phyloP scores from a whole-genome alignment of 345 rosid genomes.

The Cardamine resedifolia region DNA sequence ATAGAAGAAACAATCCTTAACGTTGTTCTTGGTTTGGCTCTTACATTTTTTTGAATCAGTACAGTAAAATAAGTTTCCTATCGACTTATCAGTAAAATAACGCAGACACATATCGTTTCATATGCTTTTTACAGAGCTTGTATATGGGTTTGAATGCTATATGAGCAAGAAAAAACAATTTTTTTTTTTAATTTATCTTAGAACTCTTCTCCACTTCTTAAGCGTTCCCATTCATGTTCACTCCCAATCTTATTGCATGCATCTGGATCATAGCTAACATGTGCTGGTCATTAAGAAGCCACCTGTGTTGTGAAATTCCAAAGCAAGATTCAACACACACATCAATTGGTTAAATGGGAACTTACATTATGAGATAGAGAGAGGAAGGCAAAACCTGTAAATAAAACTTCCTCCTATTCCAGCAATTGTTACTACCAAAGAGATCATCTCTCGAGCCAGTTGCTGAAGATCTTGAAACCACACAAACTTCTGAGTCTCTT shows the following conservation, averaged over 20 bases:
- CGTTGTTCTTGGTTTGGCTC: background rate
- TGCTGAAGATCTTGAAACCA: conserved; percentile 36
- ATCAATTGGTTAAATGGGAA: background rate
- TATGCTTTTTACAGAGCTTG: background rate
- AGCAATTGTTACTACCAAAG: conserved; percentile 60
- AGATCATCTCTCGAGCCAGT: conserved; percentile 37
- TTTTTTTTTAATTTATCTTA: background rate
- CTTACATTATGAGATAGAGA: background rate
- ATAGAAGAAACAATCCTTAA: background rate
- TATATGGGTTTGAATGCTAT: background rate
- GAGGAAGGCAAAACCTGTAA: background rate
- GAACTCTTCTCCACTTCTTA: background rate
- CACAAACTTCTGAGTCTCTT: background rate
- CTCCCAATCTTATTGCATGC: conserved; percentile 46
- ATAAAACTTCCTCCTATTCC: too few species aligned
- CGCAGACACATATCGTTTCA: background rate
- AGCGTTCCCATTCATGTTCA: conserved; percentile 34
- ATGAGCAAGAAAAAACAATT: background rate
- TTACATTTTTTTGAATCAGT: background rate
- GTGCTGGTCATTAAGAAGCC: conserved; percentile 37
- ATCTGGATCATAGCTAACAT: conserved; percentile 58
- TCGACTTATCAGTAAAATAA: background rate
- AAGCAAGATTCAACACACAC: conserved; percentile 4
- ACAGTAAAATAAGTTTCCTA: background rate
- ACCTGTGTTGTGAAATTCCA: conserved; percentile 2